A percentile compares a stretch with the other conserved stretches of the same genome.
Conservation (phyloP, 1,139 yeast genomes). For the Diutina siamensis region DNA sequence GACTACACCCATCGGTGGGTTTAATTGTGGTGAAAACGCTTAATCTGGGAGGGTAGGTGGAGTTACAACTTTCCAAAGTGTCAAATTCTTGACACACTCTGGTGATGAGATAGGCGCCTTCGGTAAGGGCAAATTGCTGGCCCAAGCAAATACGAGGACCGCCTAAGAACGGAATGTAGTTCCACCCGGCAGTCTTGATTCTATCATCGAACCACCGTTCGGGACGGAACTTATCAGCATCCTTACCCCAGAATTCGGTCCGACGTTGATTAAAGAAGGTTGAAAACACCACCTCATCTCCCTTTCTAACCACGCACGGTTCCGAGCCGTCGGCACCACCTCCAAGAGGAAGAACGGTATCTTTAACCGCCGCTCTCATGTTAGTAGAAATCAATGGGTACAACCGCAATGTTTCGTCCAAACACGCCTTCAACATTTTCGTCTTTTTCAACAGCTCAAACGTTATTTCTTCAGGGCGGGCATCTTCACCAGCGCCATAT, state of each 20-base stretch:
- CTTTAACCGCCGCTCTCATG: neutral
- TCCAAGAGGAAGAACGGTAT: constrained; percentile 2
- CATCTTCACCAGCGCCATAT: constrained; percentile 14
- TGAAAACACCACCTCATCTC: neutral
- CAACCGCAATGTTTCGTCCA: constrained; percentile 4
- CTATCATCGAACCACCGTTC: constrained; percentile 5
- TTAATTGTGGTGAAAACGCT: neutral
- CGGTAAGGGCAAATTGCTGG: constrained; percentile 3
- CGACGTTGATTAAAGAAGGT: neutral
- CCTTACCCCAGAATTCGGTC: constrained; percentile 4
- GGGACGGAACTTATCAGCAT: constrained; percentile 1
- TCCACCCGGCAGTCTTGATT: neutral
- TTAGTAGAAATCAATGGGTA: constrained; percentile 2
- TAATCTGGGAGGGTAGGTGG: neutral
- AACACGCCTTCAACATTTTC: neutral
- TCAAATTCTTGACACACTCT: constrained; percentile 4
- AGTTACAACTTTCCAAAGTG: neutral
- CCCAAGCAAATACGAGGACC: constrained; percentile 46
- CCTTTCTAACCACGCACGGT: neutral
- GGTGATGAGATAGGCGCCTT: constrained; percentile 5
- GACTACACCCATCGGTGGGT: neutral
- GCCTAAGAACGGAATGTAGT: constrained; percentile 34
- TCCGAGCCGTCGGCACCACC: neutral
- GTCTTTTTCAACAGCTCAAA: constrained; percentile 5
- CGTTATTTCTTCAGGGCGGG: constrained; percentile 8